These are phyloP conservation scores for Nigrospora oryzae DNA, from an alignment of 2,329 filamentous ascomycete species.

Conservation along the genomic window DNA sequence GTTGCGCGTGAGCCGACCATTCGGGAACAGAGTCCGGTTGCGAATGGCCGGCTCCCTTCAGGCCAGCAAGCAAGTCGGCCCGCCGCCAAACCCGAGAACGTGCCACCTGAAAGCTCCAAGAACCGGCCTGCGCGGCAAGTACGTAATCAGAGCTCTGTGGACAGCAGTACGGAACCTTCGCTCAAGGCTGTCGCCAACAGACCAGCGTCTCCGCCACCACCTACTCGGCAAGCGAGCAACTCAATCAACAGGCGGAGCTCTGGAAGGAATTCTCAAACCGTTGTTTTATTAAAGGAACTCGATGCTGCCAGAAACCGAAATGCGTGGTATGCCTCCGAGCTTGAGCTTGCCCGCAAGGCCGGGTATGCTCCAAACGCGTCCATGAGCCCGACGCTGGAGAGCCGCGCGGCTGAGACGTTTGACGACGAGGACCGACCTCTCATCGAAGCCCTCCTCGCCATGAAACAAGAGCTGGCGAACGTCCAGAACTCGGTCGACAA, in stretches of 20 bases:
- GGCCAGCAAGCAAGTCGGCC: slow-evolving; percentile 37
- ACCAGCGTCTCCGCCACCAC: slow-evolving; percentile 50
- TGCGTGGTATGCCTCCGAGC: slow-evolving; percentile 93
- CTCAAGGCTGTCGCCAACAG: slow-evolving; percentile 33
- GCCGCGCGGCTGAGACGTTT: slow-evolving; percentile 68
- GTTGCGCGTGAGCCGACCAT: slow-evolving; percentile 27
- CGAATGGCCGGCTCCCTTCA: slow-evolving; percentile 58
- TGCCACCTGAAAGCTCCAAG: slow-evolving; percentile 25
- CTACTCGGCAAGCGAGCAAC: slow-evolving; percentile 48
- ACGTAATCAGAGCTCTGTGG: slow-evolving; percentile 57
- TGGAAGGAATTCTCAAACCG: slow-evolving; percentile 55
- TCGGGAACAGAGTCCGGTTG: slow-evolving; percentile 40
- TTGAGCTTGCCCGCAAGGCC: slow-evolving; percentile 82
- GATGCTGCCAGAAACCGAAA: slow-evolving; percentile 79
- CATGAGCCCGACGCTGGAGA: slow-evolving; percentile 66
- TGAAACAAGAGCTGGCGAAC: slow-evolving; percentile 81
- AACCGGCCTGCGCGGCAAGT: slow-evolving; percentile 41
- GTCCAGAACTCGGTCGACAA: slow-evolving; percentile 86
- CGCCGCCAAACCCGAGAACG: slow-evolving; percentile 26
- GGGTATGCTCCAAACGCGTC: slow-evolving; percentile 72
- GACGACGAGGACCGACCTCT: slow-evolving; percentile 87
- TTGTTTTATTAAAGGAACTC: slow-evolving; percentile 75
- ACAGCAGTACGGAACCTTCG: slow-evolving; percentile 54
- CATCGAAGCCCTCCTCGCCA: slow-evolving; percentile 83
- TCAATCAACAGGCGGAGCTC: slow-evolving; percentile 52